Evolutionary conservation across 768 basidiomycete species (phyloP).

Genomic region (Omphalotus guepiniiformis): DNA sequence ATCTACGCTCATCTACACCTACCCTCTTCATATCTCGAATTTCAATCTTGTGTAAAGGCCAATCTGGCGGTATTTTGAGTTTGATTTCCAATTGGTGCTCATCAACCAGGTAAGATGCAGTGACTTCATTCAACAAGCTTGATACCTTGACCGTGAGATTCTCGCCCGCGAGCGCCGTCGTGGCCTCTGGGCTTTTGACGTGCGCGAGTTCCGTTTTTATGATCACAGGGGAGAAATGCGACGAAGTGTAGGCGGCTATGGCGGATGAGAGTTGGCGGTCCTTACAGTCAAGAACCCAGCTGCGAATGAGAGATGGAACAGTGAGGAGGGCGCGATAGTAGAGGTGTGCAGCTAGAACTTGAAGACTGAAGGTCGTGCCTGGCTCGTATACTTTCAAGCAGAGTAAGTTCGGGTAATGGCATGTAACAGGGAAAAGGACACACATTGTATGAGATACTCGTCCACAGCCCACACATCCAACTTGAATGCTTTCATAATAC

Average conservation of each 20-base stretch:
- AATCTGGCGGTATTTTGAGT: slow-evolving; percentile 82
- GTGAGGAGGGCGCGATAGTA: slow-evolving; percentile 84
- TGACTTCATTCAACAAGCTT: slow-evolving; percentile 69
- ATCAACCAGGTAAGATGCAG: slow-evolving; percentile 82
- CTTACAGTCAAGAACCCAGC: slow-evolving; percentile 84
- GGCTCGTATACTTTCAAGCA: slow-evolving; percentile 48
- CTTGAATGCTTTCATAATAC: slow-evolving; percentile 66
- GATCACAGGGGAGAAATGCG: slow-evolving; percentile 86
- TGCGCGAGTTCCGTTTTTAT: slow-evolving; percentile 78
- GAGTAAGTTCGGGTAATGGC: too few relatives aligned
- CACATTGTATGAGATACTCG: slow-evolving; percentile 74
- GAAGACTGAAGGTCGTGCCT: slow-evolving; percentile 45
- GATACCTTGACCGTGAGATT: slow-evolving; percentile 75
- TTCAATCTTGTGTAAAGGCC: slow-evolving; percentile 85
- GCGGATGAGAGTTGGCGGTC: slow-evolving; percentile 82
- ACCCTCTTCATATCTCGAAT: slow-evolving; percentile 81
- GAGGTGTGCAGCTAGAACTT: slow-evolving; percentile 77
- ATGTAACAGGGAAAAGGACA: slow-evolving; percentile 19
- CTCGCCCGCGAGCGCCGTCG: slow-evolving; percentile 65
- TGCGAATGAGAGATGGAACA: slow-evolving; percentile 80
- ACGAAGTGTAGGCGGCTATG: slow-evolving; percentile 74
- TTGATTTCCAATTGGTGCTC: slow-evolving; percentile 91
- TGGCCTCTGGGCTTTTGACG: slow-evolving; percentile 51
- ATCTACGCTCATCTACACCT: slow-evolving; percentile 84
- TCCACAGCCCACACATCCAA: slow-evolving; percentile 85